A percentile compares a stretch with the other conserved stretches of the same genome.
Evolutionary conservation across 2,329 filamentous ascomycete species (phyloP).

Genomic region (Setomelanomma holmii): DNA sequence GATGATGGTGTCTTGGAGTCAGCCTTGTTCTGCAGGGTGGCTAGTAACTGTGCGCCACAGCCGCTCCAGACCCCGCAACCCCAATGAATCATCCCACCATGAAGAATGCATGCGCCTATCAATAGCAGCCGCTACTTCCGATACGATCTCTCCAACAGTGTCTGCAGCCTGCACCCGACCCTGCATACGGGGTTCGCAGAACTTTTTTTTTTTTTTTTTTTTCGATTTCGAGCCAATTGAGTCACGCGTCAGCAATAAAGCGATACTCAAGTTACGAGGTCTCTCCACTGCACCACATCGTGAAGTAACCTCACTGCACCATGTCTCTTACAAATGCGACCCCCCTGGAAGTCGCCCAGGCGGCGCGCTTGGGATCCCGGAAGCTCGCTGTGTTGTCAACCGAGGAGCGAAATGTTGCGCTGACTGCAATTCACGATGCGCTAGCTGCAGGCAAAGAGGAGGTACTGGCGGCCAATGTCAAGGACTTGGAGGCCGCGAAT

Average conservation of each 20-base stretch:
- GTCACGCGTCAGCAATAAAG: conserved; percentile 31
- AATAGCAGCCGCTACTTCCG: conserved; percentile 25
- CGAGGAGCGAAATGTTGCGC: conserved; percentile 79
- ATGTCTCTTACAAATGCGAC: conserved; percentile 90
- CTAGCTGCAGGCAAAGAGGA: conserved; percentile 72
- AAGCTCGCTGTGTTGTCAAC: conserved; percentile 80
- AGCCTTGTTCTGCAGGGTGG: neutral
- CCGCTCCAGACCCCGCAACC: conserved; percentile 32
- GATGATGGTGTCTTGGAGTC: neutral
- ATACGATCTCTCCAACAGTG: conserved; percentile 21
- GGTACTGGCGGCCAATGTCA: conserved; percentile 86
- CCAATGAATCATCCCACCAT: conserved; percentile 23
- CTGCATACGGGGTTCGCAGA: conserved; percentile 23
- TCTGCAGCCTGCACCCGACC: conserved; percentile 23
- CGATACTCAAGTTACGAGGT: conserved; percentile 14
- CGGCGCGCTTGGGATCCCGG: conserved; percentile 82
- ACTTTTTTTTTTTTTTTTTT: conserved; percentile 19
- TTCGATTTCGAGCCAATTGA: conserved; percentile 26
- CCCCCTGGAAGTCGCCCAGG: conserved; percentile 76
- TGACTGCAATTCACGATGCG: conserved; percentile 83
- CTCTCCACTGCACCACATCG: conserved; percentile 16
- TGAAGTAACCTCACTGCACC: conserved; percentile 22
- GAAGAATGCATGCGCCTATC: conserved; percentile 20
- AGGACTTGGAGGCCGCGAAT: conserved; percentile 77
- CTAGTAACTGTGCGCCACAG: neutral